Conservation (phyloP, 108 stramenopile species). For the Discostella stelligeroides region DNA sequence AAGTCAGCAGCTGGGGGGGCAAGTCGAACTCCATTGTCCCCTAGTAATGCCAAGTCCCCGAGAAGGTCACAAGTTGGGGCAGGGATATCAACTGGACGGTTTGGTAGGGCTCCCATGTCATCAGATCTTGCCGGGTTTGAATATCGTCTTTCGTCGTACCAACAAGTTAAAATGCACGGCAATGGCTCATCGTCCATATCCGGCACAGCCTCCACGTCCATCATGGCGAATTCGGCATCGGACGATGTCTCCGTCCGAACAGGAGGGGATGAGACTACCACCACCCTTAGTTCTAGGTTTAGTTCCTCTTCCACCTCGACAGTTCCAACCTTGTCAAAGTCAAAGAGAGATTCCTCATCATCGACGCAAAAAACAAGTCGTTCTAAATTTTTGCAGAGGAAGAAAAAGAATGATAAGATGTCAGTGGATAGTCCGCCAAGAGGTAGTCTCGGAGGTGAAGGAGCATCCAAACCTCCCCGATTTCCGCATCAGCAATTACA, state of each 20-base stretch:
- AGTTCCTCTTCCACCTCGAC: slow-evolving; percentile 22
- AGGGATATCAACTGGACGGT: slow-evolving; percentile 25
- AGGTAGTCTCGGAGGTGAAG: too few species aligned
- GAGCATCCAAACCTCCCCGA: slow-evolving; percentile 14
- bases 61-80: slow-evolving; percentile 8
- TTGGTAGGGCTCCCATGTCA: slow-evolving; percentile 31
- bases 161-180: not conserved
- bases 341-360: slow-evolving; percentile 34
- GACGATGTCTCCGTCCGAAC: slow-evolving; percentile 40
- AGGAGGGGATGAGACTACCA: slow-evolving; percentile 30
- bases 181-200: slow-evolving; percentile 17
- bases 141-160: slow-evolving; percentile 19
- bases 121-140: slow-evolving; percentile 49
- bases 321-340: slow-evolving; percentile 38
- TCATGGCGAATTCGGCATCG: slow-evolving; percentile 24
- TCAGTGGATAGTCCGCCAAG: not conserved
- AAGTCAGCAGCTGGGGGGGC: not conserved
- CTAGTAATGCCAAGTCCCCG: slow-evolving; percentile 15
- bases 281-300: slow-evolving; percentile 29
- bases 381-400: slow-evolving; percentile 40
- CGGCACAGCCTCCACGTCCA: slow-evolving; percentile 30
- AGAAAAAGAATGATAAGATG: slow-evolving; percentile 13
- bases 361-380: slow-evolving; percentile 23
- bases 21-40: slow-evolving; percentile 7
- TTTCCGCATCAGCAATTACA: slow-evolving; percentile 17